phyloP scores from a whole-genome alignment of 345 rosid species.

The Rhodomyrtus tomentosa region DNA sequence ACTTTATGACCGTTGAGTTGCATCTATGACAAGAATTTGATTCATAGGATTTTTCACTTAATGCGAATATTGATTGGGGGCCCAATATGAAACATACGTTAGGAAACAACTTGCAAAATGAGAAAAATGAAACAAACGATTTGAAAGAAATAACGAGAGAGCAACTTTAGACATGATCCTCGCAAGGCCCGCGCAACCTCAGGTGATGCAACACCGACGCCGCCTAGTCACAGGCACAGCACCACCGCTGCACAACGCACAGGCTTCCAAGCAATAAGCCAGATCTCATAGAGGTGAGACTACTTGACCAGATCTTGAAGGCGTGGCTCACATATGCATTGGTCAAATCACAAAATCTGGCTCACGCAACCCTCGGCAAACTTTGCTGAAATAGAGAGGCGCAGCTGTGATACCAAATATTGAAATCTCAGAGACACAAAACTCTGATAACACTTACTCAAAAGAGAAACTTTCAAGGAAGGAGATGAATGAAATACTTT shows the following conservation, averaged over 20 bases:
- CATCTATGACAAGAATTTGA: neutral
- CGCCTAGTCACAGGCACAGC: fast-evolving
- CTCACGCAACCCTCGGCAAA: neutral
- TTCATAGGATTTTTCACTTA: neutral
- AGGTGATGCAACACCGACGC: fast-evolving
- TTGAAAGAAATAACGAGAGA: neutral
- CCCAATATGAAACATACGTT: neutral
- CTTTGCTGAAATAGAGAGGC: no score
- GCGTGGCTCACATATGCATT: neutral
- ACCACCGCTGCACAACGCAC: fast-evolving
- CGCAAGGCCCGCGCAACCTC: fast-evolving
- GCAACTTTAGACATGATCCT: neutral
- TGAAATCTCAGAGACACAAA: no score
- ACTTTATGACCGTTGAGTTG: neutral
- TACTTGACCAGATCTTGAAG: neutral
- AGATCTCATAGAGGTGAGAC: fast-evolving
- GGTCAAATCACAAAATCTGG: neutral
- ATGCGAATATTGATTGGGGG: neutral
- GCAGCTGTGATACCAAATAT: no score
- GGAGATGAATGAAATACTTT: no score
- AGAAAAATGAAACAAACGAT: neutral
- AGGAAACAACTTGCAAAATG: neutral
- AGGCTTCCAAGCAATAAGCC: fast-evolving
- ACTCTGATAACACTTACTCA: no score
- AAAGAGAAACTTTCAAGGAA: no score